A percentile compares a stretch with the other conserved stretches of the same genome.
These are phyloP conservation scores for Kregervanrija pseudodelftensis DNA, from an alignment of 805 yeast genomes.

Conservation along the genomic window DNA sequence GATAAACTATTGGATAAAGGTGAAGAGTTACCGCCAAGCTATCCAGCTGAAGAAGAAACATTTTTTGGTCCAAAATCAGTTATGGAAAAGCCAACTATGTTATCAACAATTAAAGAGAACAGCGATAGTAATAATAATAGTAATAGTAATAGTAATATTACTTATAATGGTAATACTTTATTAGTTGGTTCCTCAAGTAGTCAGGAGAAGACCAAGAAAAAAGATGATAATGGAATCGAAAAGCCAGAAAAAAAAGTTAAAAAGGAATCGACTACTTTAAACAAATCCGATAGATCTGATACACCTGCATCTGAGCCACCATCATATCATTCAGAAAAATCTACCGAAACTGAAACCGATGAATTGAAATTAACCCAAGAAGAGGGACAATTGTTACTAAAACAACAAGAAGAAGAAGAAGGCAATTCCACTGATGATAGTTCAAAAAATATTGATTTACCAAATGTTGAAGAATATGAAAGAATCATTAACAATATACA, in stretches of 20 bases:
- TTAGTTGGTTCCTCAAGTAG: too few species aligned
- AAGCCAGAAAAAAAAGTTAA: background rate
- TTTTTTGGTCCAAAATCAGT: constrained; percentile 44
- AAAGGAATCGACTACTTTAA: background rate
- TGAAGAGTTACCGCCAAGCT: constrained; percentile 64
- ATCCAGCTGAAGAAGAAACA: constrained; percentile 55
- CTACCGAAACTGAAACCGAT: constrained; percentile 5
- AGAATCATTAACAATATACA: too few species aligned
- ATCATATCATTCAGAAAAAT: constrained; percentile 18
- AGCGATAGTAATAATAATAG: too few species aligned
- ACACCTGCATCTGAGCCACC: constrained; percentile 26
- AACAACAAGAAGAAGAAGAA: too few species aligned
- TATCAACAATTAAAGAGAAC: too few species aligned
- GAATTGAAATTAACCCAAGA: too few species aligned
- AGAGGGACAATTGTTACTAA: too few species aligned
- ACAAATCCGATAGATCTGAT: background rate
- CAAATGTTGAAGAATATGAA: too few species aligned
- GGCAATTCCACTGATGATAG: too few species aligned
- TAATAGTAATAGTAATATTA: too few species aligned
- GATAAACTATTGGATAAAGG: constrained; percentile 64
- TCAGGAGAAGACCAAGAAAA: background rate
- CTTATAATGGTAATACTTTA: too few species aligned
- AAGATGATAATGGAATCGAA: background rate
- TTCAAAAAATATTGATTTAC: too few species aligned
- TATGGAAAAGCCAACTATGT: constrained; percentile 6